Conservation (phyloP, 2,329 filamentous ascomycete genomes). For the Huntiella omanensis region DNA sequence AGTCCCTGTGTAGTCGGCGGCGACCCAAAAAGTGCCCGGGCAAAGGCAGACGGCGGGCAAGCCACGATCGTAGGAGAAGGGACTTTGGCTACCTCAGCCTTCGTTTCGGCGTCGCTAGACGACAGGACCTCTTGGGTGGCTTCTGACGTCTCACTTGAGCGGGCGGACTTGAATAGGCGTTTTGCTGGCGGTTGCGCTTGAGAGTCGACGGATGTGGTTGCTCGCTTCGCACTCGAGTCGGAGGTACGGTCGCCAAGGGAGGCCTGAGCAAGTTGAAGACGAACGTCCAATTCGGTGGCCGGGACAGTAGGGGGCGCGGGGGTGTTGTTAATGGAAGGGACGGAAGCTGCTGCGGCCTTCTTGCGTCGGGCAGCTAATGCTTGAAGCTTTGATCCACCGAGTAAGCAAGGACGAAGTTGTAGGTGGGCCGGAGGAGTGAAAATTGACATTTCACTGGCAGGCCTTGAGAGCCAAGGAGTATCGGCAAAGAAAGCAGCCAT, state of each 20-base stretch:
- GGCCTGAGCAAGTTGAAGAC: slow-evolving; percentile 4
- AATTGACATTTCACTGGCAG: slow-evolving; percentile 43
- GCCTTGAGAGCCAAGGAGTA: slow-evolving; percentile 67
- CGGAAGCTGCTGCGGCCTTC: slow-evolving; percentile 52
- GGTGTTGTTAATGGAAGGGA: not conserved
- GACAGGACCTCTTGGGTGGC: not conserved
- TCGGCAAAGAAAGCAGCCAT: slow-evolving; percentile 50
- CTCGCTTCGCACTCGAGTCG: not conserved
- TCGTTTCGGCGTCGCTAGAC: not conserved
- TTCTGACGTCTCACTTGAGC: not conserved
- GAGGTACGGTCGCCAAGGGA: not conserved
- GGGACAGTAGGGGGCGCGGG: not conserved
- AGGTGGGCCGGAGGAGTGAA: slow-evolving; percentile 32
- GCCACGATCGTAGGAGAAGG: not conserved
- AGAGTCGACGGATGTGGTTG: not conserved
- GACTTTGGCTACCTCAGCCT: not conserved
- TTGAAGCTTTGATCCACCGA: slow-evolving; percentile 87
- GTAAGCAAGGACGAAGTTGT: slow-evolving; percentile 31
- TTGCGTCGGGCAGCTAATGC: slow-evolving; percentile 72
- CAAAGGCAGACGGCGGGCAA: slow-evolving; percentile 34
- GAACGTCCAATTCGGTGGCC: not conserved
- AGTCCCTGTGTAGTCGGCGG: slow-evolving; percentile 13
- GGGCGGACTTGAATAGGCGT: not conserved
- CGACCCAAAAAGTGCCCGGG: slow-evolving; percentile 31
- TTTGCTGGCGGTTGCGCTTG: not conserved